Conservation (phyloP, 148 eudicot genomes). For the Rhododendron simsii region DNA sequence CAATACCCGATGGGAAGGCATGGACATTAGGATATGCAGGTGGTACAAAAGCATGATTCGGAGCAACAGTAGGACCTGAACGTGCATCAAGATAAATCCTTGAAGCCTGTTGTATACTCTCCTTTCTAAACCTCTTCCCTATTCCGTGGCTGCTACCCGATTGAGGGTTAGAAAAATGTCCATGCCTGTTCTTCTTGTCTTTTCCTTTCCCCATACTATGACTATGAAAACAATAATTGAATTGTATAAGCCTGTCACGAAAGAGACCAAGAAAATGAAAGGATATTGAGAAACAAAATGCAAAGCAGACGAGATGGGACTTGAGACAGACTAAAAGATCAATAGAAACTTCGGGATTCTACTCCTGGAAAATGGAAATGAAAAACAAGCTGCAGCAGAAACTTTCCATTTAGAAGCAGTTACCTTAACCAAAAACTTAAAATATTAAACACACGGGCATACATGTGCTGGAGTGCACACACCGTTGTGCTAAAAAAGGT, state of each 20-base stretch:
- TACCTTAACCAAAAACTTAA: background rate
- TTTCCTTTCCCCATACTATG: constrained; percentile 18
- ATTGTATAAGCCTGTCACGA: background rate
- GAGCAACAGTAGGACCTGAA: constrained; percentile 3
- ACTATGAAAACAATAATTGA: background rate
- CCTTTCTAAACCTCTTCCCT: constrained; percentile 15
- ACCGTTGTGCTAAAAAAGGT: background rate
- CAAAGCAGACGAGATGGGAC: background rate
- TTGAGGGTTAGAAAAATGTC: background rate
- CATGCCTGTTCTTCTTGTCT: background rate
- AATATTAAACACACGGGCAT: background rate
- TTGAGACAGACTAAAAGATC: background rate
- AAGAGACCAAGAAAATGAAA: background rate
- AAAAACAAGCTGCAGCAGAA: background rate
- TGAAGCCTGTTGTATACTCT: background rate
- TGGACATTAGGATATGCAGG: constrained; percentile 4
- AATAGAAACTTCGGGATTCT: background rate
- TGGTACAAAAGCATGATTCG: background rate
- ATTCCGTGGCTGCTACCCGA: background rate
- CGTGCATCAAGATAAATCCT: background rate
- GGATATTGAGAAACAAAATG: background rate
- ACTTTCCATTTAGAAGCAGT: background rate
- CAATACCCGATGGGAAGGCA: background rate
- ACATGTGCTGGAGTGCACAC: background rate
- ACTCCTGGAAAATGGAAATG: background rate